Evolutionary conservation across 306 rosid genomes (phyloP), one percentile per base, ranked within the genome.

Genomic region (Hippophae gyantsensis): DNA sequence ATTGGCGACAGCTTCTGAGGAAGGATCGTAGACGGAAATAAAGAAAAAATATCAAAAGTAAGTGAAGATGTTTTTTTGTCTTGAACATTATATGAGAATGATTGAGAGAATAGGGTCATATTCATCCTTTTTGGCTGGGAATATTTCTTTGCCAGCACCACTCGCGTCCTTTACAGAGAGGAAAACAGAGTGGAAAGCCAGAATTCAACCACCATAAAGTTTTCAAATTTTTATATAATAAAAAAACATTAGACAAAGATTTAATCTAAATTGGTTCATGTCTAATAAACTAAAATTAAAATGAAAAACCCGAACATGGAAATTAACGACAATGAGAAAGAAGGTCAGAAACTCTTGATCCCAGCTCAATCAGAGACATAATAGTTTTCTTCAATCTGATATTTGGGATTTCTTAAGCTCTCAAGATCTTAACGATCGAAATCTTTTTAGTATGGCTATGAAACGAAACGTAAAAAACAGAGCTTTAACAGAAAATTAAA

Each of bases 1-100:
- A 72, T 70, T 49, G 72, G 83, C 81, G 86, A 76, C 93, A 84
- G 56, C 60, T 48, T 70, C 72, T 67, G 72, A 64, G 65, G 65
- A 64, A 61, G 51, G 44, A 69, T 45, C 54, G 43, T 45, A 40
- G 56, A 18, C 55, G 9, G 10, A 11, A n/a, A 18, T 3, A 13
- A 48, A 26, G 26, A 44, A 57, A 27, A 51, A 54, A 62, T 8
- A 3, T 18, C 10, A 18, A 7, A 18, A 10, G 41, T 48, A 52
- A 25, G 7, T 41, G 6, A 45, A 14, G 55, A 10, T 14, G 67
- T 57, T 26, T 13, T 50, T 60, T 53, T 32, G 3, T 32, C 38
- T 1, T 14, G 48, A 23, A 64, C 66, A 58, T 13, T 66, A 54
- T 58, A 72, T 43, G 12, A 7, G 42, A 52, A 54, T 50, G 63